These are phyloP conservation scores for Akanthomyces muscarius DNA, from an alignment of 2,329 filamentous ascomycete genomes.

Conservation along the genomic window DNA sequence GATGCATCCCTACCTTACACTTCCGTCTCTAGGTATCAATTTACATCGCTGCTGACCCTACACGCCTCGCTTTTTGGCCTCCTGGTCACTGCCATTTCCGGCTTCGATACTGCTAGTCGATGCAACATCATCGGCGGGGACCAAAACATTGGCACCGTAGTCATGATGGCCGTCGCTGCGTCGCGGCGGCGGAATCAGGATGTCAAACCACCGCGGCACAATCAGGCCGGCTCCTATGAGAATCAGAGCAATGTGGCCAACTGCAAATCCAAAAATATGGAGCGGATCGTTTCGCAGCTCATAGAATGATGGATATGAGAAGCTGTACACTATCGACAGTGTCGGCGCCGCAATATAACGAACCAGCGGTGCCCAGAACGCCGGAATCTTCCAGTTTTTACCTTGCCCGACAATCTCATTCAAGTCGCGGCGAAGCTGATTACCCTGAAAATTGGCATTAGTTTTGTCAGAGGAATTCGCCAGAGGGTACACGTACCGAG, in stretches of 20 bases:
- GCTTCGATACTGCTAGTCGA: constrained; percentile 10
- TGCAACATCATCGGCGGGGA: constrained; percentile 2
- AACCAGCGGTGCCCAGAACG: constrained; percentile 46
- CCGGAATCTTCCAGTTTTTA: constrained; percentile 53
- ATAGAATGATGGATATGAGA: constrained; percentile 49
- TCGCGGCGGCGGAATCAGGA: constrained; percentile 46
- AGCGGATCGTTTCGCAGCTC: constrained; percentile 45
- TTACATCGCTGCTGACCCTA: background rate
- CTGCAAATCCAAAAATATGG: constrained; percentile 46
- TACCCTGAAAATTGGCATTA: constrained; percentile 36
- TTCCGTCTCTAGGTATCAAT: background rate
- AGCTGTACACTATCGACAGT: constrained; percentile 48
- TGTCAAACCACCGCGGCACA: constrained; percentile 50
- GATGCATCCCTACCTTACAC: background rate
- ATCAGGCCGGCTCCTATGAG: constrained; percentile 46
- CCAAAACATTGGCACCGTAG: constrained; percentile 22
- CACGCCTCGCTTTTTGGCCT: background rate
- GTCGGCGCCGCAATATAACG: constrained; percentile 48
- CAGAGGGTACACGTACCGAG: constrained; percentile 38
- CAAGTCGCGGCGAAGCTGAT: constrained; percentile 52
- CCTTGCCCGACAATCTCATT: constrained; percentile 50
- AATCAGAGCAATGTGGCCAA: constrained; percentile 44
- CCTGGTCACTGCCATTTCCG: background rate
- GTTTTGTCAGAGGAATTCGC: background rate
- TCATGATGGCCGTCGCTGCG: constrained; percentile 40